Percentiles rank a stretch among this genome's conserved stretches.
These are phyloP conservation scores for Conticribra guillardii DNA, from an alignment of 108 stramenopile genomes.

Conservation along the genomic window DNA sequence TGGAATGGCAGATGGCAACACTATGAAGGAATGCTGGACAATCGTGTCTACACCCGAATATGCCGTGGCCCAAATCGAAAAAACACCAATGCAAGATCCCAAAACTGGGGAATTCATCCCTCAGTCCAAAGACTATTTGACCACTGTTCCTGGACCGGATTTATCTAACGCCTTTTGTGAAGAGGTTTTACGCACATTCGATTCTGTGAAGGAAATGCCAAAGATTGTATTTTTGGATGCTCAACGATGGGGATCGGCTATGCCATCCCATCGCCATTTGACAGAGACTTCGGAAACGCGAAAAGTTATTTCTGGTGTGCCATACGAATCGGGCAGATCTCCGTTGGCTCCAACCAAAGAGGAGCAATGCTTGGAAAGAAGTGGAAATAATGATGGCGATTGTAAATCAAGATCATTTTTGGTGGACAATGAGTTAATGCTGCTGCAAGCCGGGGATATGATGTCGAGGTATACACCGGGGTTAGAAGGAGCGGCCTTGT, in stretches of 20 bases:
- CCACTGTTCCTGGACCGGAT: slow-evolving; percentile 54
- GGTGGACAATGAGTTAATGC: slow-evolving; percentile 45
- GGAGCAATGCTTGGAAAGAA: background rate
- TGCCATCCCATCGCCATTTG: slow-evolving; percentile 43
- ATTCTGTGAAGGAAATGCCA: slow-evolving; percentile 25
- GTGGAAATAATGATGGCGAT: slow-evolving; percentile 10
- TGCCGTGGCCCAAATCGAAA: slow-evolving; percentile 52
- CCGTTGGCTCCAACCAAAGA: slow-evolving; percentile 40
- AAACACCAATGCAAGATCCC: slow-evolving; percentile 68
- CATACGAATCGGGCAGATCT: slow-evolving; percentile 41
- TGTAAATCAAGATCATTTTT: slow-evolving; percentile 39
- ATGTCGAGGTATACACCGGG: slow-evolving; percentile 64
- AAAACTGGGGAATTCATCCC: slow-evolving; percentile 64
- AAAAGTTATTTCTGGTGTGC: slow-evolving; percentile 44
- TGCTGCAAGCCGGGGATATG: slow-evolving; percentile 75
- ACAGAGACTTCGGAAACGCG: slow-evolving; percentile 19
- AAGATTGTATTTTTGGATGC: slow-evolving; percentile 50
- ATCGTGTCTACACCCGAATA: slow-evolving; percentile 65
- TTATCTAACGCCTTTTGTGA: slow-evolving; percentile 45
- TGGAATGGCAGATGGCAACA: slow-evolving; percentile 23
- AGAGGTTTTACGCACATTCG: background rate
- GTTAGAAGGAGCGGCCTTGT: slow-evolving; percentile 64
- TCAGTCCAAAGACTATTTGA: slow-evolving; percentile 56
- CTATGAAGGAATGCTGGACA: slow-evolving; percentile 55
- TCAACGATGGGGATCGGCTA: slow-evolving; percentile 64